Conservation (phyloP, 305 asterid genomes). For the Ilex paraguariensis region DNA sequence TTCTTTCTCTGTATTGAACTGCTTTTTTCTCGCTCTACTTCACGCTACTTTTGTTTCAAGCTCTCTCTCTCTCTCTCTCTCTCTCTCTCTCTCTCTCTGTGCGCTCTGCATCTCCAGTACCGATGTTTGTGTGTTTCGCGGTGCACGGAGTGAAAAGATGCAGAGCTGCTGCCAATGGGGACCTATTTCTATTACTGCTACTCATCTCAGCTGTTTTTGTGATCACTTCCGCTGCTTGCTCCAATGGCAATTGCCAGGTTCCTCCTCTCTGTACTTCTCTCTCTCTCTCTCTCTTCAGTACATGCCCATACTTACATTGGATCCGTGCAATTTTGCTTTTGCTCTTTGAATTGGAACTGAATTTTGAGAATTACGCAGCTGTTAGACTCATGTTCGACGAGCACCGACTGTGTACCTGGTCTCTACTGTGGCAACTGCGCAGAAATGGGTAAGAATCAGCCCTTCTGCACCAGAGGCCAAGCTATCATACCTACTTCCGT, state of each 20-base stretch:
- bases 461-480: slow-evolving; percentile 86
- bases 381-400: slow-evolving; percentile 59
- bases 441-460: slow-evolving; percentile 57
- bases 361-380: slow-evolving; percentile 45
- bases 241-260: slow-evolving; percentile 73
- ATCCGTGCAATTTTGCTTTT: slow-evolving; percentile 21
- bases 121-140: slow-evolving; percentile 31
- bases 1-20: slow-evolving; percentile 9
- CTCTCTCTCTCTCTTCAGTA: neutral
- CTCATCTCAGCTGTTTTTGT: slow-evolving; percentile 26
- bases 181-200: slow-evolving; percentile 11
- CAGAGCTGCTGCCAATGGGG: slow-evolving; percentile 14
- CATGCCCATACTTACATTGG: neutral
- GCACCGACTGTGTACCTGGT: slow-evolving; percentile 71
- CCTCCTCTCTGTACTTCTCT: neutral
- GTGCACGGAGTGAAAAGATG: slow-evolving; percentile 34
- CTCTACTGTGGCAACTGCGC: slow-evolving; percentile 92
- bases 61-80: neutral
- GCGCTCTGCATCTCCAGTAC: slow-evolving; percentile 13
- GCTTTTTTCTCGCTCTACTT: slow-evolving; percentile 8
- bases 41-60: slow-evolving; percentile 3
- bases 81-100: slow-evolving; percentile 1
- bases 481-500: slow-evolving; percentile 67
- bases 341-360: slow-evolving; percentile 22
- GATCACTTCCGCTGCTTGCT: slow-evolving; percentile 47